Percentiles rank a stretch among this genome's conserved stretches.
These are phyloP conservation scores for Macrophomina phaseolina DNA, from an alignment of 2,329 filamentous ascomycete species.

Conservation along the genomic window DNA sequence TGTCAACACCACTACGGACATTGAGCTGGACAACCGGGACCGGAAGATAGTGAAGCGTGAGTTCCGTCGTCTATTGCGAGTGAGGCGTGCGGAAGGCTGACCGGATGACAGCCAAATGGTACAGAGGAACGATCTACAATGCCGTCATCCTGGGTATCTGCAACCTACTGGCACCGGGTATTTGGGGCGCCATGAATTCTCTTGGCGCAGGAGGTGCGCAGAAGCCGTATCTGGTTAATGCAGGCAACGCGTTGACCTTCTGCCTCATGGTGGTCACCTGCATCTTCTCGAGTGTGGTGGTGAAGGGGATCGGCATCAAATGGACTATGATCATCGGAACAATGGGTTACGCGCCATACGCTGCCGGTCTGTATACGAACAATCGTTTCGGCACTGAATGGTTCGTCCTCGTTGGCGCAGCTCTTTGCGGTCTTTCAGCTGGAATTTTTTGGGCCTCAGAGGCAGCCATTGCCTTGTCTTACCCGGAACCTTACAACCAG, in stretches of 20 bases:
- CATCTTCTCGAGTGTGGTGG: constrained; percentile 67
- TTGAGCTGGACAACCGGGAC: constrained; percentile 13
- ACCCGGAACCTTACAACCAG: constrained; percentile 66
- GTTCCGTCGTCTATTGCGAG: neutral
- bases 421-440: constrained; percentile 71
- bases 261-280: constrained; percentile 76
- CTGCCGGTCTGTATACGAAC: constrained; percentile 73
- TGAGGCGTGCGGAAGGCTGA: neutral
- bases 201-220: constrained; percentile 72
- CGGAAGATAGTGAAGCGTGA: constrained; percentile 24
- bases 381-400: constrained; percentile 73
- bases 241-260: constrained; percentile 74
- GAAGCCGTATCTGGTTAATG: constrained; percentile 70
- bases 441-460: constrained; percentile 80
- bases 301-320: constrained; percentile 73
- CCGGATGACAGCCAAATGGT: constrained; percentile 63
- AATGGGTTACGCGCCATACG: constrained; percentile 73
- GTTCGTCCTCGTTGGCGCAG: constrained; percentile 71
- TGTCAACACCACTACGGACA: constrained; percentile 17
- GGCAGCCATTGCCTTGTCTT: constrained; percentile 73
- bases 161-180: constrained; percentile 72
- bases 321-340: constrained; percentile 74
- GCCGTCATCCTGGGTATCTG: constrained; percentile 73
- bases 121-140: constrained; percentile 75
- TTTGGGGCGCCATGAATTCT: constrained; percentile 75